These are phyloP conservation scores for Talaromyces ruber DNA, from an alignment of 495 filamentous ascomycete genomes.

Conservation along the genomic window DNA sequence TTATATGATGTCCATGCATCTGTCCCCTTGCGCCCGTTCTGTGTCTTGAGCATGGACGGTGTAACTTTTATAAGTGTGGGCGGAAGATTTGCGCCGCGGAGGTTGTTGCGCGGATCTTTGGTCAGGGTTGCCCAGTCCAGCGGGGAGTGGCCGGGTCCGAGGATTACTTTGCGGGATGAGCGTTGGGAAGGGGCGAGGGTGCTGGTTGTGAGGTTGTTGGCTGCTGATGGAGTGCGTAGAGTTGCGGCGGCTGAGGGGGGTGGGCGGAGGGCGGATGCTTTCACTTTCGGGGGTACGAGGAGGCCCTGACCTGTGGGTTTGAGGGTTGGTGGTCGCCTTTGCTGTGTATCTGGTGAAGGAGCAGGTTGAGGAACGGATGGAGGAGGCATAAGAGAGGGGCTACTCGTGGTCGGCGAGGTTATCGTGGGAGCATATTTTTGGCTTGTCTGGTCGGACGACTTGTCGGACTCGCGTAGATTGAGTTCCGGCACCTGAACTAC, in stretches of 20 bases:
- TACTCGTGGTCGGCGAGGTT: not conserved
- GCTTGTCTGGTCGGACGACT: not conserved
- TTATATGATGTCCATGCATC: conserved; percentile 84
- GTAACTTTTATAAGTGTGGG: conserved; percentile 56
- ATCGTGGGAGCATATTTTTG: conserved; percentile 4
- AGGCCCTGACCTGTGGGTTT: not conserved
- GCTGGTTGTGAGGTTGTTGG: conserved; percentile 22
- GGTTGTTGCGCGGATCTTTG: conserved; percentile 53
- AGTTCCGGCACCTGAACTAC: conserved; percentile 25
- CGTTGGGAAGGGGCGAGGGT: conserved; percentile 29
- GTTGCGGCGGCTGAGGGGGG: conserved; percentile 28
- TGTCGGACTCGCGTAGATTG: conserved; percentile 14
- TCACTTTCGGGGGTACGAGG: conserved; percentile 5
- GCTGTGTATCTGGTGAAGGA: conserved; percentile 10
- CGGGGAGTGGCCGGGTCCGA: conserved; percentile 82
- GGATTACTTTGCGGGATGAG: conserved; percentile 51
- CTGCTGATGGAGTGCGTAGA: conserved; percentile 20
- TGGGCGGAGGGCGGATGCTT: conserved; percentile 11
- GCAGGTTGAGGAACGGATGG: conserved; percentile 12
- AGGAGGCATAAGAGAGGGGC: conserved; percentile 3
- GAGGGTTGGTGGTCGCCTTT: not conserved
- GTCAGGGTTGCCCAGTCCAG: conserved; percentile 89
- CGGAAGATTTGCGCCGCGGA: conserved; percentile 51
- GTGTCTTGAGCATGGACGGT: conserved; percentile 62
- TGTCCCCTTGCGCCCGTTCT: conserved; percentile 70